Base-by-base conservation (phyloP, 2,329 filamentous ascomycete genomes). In the Torrubiella hemipterigena region DNA sequence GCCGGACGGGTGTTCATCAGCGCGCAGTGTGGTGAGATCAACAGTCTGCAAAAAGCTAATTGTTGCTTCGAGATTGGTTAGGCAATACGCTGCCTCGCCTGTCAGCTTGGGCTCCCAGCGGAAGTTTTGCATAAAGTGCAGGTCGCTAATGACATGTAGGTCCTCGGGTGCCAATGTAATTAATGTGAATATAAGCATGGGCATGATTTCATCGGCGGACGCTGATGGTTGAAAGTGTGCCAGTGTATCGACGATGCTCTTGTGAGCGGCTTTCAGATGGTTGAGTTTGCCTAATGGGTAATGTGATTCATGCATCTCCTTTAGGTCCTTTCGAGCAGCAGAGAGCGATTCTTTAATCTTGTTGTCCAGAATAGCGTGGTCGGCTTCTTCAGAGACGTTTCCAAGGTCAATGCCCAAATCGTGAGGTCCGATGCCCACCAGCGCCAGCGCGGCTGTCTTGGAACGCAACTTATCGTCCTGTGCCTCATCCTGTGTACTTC, bases 31-130 rank as follows among this genome's bases (percentile, higher is more conserved):
- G 6, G 87, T 83, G 16, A 98, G 67, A 51, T 98, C 91, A 17
- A 98, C 91, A 1, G 87, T 96, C 48, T 96, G 83, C 11, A 98
- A 63, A 48, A 98, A 98, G 31, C 81, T 87, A 34, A 96, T 85
- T 35, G 89, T 82, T 13, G 91, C 91, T 55, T 98, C 91, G 2
- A 98, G 69, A 43, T 94, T 98, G 24, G 93, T 95, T 35, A 98
- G 64, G 48, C 91, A 96, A 54, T 98, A 98, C 1, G 91, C 87
- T 10, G 87, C 81, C 56, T 98, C 91, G 12, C 91, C 91, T 35
- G 93, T 85, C 22, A 96, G 72, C 47, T 89, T 94, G 40, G 67
- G 77, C 31, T 83, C 74, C 51, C 84, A 83, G 34, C 91, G 76
- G 51, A 98, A 98, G 38, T 81, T 67, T 50, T 96, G 87, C 42